Percentiles rank a stretch among this genome's conserved stretches.
Evolutionary conservation across 2,329 filamentous ascomycete genomes (phyloP).

Genomic region (Penicillium brevicompactum): DNA sequence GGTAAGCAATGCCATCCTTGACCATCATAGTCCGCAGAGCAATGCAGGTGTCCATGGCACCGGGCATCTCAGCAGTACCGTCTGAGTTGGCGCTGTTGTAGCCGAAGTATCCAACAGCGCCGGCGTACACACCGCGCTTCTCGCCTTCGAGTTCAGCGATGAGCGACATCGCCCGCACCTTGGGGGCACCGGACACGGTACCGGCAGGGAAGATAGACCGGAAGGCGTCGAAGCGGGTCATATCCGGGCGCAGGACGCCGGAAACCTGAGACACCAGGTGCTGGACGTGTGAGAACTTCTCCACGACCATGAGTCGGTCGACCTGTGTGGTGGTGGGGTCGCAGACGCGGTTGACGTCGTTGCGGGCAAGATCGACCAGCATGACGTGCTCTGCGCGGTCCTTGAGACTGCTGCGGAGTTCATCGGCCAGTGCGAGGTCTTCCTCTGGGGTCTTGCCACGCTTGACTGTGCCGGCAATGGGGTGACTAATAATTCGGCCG

Average conservation of each 20-base stretch:
- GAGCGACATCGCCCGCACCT: slow-evolving; percentile 94
- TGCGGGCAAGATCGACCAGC: slow-evolving; percentile 92
- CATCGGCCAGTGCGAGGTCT: slow-evolving; percentile 75
- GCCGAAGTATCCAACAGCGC: slow-evolving; percentile 95
- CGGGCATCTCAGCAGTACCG: slow-evolving; percentile 65
- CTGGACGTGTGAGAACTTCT: slow-evolving; percentile 95
- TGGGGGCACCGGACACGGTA: slow-evolving; percentile 92
- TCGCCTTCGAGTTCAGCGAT: slow-evolving; percentile 93
- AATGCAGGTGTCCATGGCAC: slow-evolving; percentile 88
- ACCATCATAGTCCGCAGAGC: slow-evolving; percentile 89
- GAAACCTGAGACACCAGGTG: slow-evolving; percentile 96
- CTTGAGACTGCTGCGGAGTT: slow-evolving; percentile 79
- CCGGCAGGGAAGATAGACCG: slow-evolving; percentile 95
- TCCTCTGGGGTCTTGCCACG: slow-evolving; percentile 79
- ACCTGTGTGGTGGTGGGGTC: slow-evolving; percentile 88
- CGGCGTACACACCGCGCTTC: slow-evolving; percentile 93
- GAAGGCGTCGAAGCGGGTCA: slow-evolving; percentile 93
- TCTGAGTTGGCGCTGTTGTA: slow-evolving; percentile 72
- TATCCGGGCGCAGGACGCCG: slow-evolving; percentile 77
- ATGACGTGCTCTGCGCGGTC: slow-evolving; percentile 96
- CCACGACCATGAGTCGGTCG: slow-evolving; percentile 90
- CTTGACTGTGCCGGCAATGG: slow-evolving; percentile 93
- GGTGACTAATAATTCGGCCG: slow-evolving; percentile 89
- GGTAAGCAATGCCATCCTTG: slow-evolving; percentile 87
- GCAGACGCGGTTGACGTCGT: slow-evolving; percentile 95